Base-by-base conservation (phyloP, 495 filamentous ascomycete species). In the Hypomontagnella monticulosa region DNA sequence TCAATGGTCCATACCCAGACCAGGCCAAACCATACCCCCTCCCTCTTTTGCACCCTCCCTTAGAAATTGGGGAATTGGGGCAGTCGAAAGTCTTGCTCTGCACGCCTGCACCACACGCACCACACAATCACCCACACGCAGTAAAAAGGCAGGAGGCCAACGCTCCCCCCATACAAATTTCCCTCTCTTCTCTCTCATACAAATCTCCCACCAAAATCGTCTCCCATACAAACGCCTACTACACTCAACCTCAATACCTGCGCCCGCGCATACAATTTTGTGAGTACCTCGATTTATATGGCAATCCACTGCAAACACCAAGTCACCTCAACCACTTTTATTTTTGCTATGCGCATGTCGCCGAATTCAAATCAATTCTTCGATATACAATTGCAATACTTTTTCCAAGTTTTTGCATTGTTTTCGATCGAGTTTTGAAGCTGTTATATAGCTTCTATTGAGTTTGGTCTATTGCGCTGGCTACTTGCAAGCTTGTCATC, bases 151-250 rank as follows among this genome's bases (percentile, higher is more conserved):
- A 68, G 69, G 73, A 75, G 73, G 64, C 72, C 71, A 77, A 72
- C 73, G 62, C 68, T 73, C 77, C 76, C 79, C 84, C 81, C 85
- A 84, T 84, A 81, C 79, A 79, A 78, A 76, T 78, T 78, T 76
- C 73, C 73, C 77, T 79, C 82, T 82, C 78, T 80, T 79, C 75
- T 79, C 82, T 75, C 83, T 79, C 84, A 85, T 84, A 87, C 84
- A 86, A 86, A 80, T 79, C 77, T 80, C 77, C 77, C 82, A 74
- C 69, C 69, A 59, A 71, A 70, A 70, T 70, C 69, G 62, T 74
- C 79, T 81, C 79, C 75, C 80, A 78, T 80, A 82, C 80, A 82
- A 82, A 80, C 76, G 74, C 80, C 72, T 79, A 77, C 78, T 80
- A 76, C 80, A 80, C 69, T 66, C 70, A 75, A 75, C 73, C 67